Base-by-base conservation (phyloP, 2,329 filamentous ascomycete genomes). In the Tolypocladium cylindrosporum region DNA sequence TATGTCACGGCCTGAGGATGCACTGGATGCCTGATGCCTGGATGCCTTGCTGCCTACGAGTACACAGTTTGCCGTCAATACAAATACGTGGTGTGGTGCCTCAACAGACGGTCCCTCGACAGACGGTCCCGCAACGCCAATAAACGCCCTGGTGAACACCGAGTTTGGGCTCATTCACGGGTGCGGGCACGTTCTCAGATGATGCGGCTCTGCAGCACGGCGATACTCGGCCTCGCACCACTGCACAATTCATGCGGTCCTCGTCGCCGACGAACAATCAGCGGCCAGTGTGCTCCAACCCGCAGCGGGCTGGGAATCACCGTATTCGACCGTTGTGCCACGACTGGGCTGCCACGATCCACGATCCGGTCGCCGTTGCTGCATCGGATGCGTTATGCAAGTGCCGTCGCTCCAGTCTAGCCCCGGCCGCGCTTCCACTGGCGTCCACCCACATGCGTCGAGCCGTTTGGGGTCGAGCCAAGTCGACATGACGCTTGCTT, bases 401-500 rank as follows among this genome's bases (percentile, higher is more conserved):
- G 67, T 67, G 63, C 61, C 64, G 63, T 62, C 64, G 41, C 40
- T 40, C 52, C 52, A 55, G 42, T 36, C 57, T 55, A 27, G 57
- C 53, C 53, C 50, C 53, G 19, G 53, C 39, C 53, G 53, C 34
- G 16, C 53, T n/a, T 50, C 24, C 48, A 40, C 31, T 31, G 6
- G 31, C 42, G 42, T 61, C 64, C 57, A 59, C 65, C 59, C 61
- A 60, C 63, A 62, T 66, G 64, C 65, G 63, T 54, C 42, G 39
- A 50, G 63, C 64, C 61, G 60, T 64, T 63, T 60, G 60, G 61
- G 43, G 64, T 61, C 63, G 62, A 66, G 66, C 66, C 61, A 65
- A 63, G 64, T 66, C 59, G 61, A 65, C 62, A 59, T 36, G 63
- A 66, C 63, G 65, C 65, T 69, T 69, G 70, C 69, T 67, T 66